phyloP scores from a whole-genome alignment of 257 asterid species.

The Salvia miltiorrhiza region DNA sequence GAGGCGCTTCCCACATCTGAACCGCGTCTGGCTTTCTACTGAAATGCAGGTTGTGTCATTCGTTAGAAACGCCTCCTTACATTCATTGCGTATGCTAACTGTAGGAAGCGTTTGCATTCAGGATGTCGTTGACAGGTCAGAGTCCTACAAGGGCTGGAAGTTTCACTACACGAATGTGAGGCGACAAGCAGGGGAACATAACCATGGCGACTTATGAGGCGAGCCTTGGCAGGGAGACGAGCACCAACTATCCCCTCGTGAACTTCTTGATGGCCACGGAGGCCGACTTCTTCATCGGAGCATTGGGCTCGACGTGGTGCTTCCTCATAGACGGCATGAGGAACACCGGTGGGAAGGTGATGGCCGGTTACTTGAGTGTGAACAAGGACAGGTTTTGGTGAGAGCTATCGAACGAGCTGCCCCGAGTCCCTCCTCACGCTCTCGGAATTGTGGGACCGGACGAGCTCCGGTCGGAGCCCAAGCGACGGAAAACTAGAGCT shows the following conservation, averaged over 20 bases:
- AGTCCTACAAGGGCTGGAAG: conserved; percentile 52
- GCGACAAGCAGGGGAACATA: conserved; percentile 81
- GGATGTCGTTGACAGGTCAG: conserved; percentile 74
- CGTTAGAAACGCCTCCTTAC: background rate
- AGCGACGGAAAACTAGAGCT: background rate
- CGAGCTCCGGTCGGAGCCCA: background rate
- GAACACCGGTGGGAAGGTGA: conserved; percentile 88
- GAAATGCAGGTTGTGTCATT: conserved; percentile 79
- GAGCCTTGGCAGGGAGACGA: conserved; percentile 83
- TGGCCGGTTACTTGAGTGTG: conserved; percentile 93
- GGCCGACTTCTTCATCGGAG: conserved; percentile 87
- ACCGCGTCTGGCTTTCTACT: conserved; percentile 86
- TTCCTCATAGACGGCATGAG: conserved; percentile 93
- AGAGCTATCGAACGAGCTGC: conserved; percentile 1
- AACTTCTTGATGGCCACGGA: conserved; percentile 97
- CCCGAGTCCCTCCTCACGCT: background rate
- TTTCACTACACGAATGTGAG: conserved; percentile 80
- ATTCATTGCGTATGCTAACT: background rate
- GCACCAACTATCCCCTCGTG: conserved; percentile 89
- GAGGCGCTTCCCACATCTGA: conserved; percentile 66
- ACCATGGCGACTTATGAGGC: conserved; percentile 88
- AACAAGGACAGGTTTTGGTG: conserved; percentile 97
- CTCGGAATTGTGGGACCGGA: background rate
- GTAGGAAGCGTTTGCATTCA: conserved; percentile 15
- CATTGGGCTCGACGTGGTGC: conserved; percentile 94